These are phyloP conservation scores for Fusarium humuli DNA, from an alignment of 2,329 filamentous ascomycete genomes.

Conservation along the genomic window DNA sequence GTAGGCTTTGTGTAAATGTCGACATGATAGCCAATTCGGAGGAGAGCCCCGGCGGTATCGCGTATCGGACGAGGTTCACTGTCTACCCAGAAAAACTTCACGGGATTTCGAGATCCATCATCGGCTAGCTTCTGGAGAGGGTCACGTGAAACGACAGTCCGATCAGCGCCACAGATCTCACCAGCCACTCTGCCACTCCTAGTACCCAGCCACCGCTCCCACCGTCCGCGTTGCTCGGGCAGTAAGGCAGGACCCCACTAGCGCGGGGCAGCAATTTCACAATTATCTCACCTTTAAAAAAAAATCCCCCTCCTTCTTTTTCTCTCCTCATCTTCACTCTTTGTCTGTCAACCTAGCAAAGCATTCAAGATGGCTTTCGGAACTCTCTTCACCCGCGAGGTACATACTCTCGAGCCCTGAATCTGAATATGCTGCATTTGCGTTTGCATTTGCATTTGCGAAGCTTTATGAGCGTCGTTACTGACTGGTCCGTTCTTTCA, in stretches of 20 bases:
- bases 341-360: constrained; percentile 46
- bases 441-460: constrained; percentile 11
- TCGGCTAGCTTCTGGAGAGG: constrained; percentile 16
- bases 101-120: constrained; percentile 29
- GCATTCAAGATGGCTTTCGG: constrained; percentile 88
- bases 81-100: constrained; percentile 46
- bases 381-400: constrained; percentile 91
- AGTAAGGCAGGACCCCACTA: constrained; percentile 43
- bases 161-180: constrained; percentile 26
- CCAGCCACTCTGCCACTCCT: constrained; percentile 5
- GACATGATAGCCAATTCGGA: constrained; percentile 51
- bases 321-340: constrained; percentile 41
- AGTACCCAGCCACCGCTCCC: constrained; percentile 27
- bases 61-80: constrained; percentile 39
- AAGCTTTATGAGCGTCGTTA: constrained; percentile 47
- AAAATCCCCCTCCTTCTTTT: constrained; percentile 46
- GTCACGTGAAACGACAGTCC: constrained; percentile 44
- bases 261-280: constrained; percentile 52
- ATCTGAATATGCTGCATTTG: constrained; percentile 28
- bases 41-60: constrained; percentile 42
- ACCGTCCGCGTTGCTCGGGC: constrained; percentile 41
- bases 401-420: constrained; percentile 57
- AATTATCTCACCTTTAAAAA: constrained; percentile 48
- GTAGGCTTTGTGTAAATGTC: constrained; percentile 50
- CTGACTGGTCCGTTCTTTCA: constrained; percentile 57